A percentile compares a stretch with the other conserved stretches of the same genome.
Conservation (phyloP, 768 basidiomycete genomes). For the Symmetrospora coprosmae region DNA sequence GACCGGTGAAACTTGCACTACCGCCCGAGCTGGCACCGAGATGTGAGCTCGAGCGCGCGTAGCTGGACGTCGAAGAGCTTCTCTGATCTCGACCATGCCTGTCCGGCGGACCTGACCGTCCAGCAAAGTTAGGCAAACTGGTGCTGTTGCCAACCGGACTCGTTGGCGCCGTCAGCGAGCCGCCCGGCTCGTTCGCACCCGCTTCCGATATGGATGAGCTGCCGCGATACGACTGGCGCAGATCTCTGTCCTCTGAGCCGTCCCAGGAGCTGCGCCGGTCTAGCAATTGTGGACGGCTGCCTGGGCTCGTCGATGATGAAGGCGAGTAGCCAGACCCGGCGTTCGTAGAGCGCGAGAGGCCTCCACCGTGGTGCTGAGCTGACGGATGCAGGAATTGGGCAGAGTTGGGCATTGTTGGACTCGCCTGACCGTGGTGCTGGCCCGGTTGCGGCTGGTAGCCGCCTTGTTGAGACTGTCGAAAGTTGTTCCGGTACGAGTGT, state of each 20-base stretch:
- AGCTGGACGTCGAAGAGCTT: too few species aligned
- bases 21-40: too few species aligned
- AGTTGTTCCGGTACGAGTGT: background rate
- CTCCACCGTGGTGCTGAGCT: too few species aligned
- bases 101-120: too few species aligned
- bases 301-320: too few species aligned
- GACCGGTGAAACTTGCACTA: too few species aligned
- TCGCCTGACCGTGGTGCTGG: too few species aligned
- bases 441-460: background rate
- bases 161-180: constrained; percentile 19
- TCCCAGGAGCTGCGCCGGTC: constrained; percentile 25
- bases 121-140: background rate
- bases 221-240: background rate
- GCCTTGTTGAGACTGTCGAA: background rate
- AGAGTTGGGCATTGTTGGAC: too few species aligned
- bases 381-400: background rate
- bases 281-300: background rate
- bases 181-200: background rate
- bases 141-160: background rate
- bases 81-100: too few species aligned
- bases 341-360: too few species aligned
- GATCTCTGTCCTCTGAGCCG: constrained; percentile 11
- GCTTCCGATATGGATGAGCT: constrained; percentile 6
- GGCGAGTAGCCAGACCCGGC: too few species aligned
- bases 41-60: too few species aligned